A percentile compares a stretch with the other conserved stretches of the same genome.
Conservation (phyloP, 169 alveolate genomes). For the Perkinsus marinus region DNA sequence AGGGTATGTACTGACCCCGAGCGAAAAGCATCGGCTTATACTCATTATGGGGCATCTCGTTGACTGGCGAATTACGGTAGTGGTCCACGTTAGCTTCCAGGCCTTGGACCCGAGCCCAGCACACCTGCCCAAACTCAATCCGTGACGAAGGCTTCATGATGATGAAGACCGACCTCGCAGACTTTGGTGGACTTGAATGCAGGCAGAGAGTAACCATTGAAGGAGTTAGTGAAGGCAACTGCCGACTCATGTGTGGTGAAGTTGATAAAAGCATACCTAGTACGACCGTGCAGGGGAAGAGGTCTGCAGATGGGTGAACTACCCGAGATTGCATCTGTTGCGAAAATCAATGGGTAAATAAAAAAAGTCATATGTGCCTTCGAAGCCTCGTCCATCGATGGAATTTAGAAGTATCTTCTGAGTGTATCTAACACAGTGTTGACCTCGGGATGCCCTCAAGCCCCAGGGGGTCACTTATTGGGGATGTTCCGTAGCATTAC, state of each 20-base stretch:
- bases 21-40: not conserved
- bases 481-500: not conserved
- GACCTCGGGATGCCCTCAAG: not conserved
- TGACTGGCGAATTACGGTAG: not conserved
- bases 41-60: constrained; percentile 4
- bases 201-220: not conserved
- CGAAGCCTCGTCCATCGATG: not conserved
- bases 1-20: not conserved
- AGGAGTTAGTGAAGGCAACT: not conserved
- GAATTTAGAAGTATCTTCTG: not conserved
- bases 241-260: not conserved
- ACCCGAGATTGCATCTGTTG: not conserved
- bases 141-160: not conserved
- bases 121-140: not conserved
- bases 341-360: not conserved
- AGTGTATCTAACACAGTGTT: not conserved
- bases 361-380: not conserved
- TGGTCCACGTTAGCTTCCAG: not conserved
- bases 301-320: not conserved
- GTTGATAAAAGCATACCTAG: not conserved
- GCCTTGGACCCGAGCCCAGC: not conserved
- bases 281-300: not conserved
- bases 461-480: not conserved
- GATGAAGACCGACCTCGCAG: not conserved
- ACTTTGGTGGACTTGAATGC: not conserved